Base-by-base conservation (phyloP, 352 stramenopile genomes). In the Blastocystis sp. region DNA sequence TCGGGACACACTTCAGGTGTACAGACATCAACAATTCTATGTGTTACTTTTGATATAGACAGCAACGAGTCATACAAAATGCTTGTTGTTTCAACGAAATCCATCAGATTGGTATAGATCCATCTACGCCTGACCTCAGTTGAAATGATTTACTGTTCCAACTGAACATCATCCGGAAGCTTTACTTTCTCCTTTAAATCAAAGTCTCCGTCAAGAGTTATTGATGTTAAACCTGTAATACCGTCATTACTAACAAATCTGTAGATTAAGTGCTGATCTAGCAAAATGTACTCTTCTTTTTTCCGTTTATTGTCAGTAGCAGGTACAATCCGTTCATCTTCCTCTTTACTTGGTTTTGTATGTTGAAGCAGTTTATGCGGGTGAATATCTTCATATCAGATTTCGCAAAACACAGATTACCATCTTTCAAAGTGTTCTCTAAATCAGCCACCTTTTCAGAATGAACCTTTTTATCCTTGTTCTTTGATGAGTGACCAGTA, bases 21-120 rank as follows among this genome's bases (percentile, higher is more conserved):
- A 56, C 78, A 89, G 8, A 89, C 53, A 55, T 56, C 37, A 4
- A 26, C 34, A 20, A 89, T 54, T 9, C 78, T 89, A 34, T 53
- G 3, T 16, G n/a, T 56, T 34, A 34, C 1, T 34, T 34, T 1
- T 34, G 30, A 34, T 34, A 34, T 34, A 34, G 30, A 34, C n/a
- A 18, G 11, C 3, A n/a, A 85, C 73, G 47, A 85, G 26, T 85
- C 73, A 47, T 85, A 85, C 3, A 85, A 37, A 37, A 85, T 68
- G 30, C 24, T 62, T 24, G 56, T 85, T 30, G 39, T 85, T 41
- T 85, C 47, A 7, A 85, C n/a, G 4, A 66, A 85, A 30, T 69
- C 54, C 73, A 85, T 85, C 9, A 85, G 34, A 34, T 65, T 66
- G 5, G 53, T 20, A 45, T 85, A 85, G 43, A 85, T 85, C 73